Base-by-base conservation (phyloP, 1,139 yeast genomes). In the Saccharomyces pastorianus region DNA sequence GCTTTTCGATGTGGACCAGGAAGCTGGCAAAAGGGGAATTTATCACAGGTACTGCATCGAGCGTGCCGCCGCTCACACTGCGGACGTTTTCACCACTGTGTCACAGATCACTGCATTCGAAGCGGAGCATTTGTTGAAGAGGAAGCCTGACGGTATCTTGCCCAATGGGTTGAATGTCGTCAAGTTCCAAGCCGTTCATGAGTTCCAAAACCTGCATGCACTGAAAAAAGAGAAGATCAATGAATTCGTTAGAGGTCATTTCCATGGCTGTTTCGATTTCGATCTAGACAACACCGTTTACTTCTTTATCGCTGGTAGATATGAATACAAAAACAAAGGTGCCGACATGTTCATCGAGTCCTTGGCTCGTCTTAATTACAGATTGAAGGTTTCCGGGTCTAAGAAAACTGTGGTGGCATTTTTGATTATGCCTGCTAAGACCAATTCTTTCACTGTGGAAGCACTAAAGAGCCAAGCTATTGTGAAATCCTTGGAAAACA, bases 31-130 rank as follows among this genome's bases (percentile, higher is more conserved):
- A 73, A 78, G 98, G 63, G 99, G 99, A 54, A 93, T 93, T 63
- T 93, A 93, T 72, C 99, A 93, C 69, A 81, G 99, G 61, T 93
- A 93, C 73, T 93, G 99, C 72, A 87, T 93, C 61, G 99, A 93
- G 74, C 81, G 99, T 56, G 90, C 96, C 2, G 97, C 98, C 6
- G 91, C 97, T 23, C 99, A 93, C 69, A 81, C 95, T 9, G 90
- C 96, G 14, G 99, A 93, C 72, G 99, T 93, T 31, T 93, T 93
- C 76, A 93, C 99, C 47, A 93, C 99, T 0, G 99, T 93, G 14
- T 88, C 96, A 20, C 96, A 93, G 67, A 93, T 93, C 65, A 93
- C 99, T 42, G 99, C 98, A 6, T 88, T 82, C 67, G 99, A 93
- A 73, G 78, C 93, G 6, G 99, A 93, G 73, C 96, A 91, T 71